Base-by-base conservation (phyloP, 805 yeast species). In the Lachancea lanzarotensis region DNA sequence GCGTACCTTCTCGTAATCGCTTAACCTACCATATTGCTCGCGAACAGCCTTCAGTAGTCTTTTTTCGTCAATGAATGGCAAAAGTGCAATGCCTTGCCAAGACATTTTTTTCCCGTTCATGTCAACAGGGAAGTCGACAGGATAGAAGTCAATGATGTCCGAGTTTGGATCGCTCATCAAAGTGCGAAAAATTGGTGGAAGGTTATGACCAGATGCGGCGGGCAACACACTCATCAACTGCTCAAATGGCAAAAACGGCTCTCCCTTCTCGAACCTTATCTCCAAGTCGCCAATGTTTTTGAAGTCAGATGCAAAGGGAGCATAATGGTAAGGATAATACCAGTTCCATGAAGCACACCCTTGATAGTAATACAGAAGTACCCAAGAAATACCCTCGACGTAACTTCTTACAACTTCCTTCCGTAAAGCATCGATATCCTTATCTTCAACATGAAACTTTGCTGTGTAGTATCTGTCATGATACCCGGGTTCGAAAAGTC, bases 281-380 rank as follows among this genome's bases (percentile, higher is more conserved):
- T 79, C 69, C 13, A 81, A 59, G 7, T 72, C 76, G 18, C 65
- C 56, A 18, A 76, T 53, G 19, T 79, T 76, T 2, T 64, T 70
- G 56, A 93, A 85, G 63, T 93, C 99, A 5, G 82, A 75, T 0
- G 97, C 98, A 72, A 93, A 90, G 18, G 99, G 99, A 0, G 98
- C 98, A 68, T 93, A 95, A 60, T 93, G 98, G 62, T 82, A 91
- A 0, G 98, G 98, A 57, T 83, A 93, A 64, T 79, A 93, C 98
- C 98, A 93, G 45, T 82, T 82, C 99, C 99, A 93, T 0, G 98
- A 91, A 0, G 96, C 95, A 67, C 98, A 91, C 2, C 97, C 98
- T 65, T 93, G 98, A 64, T 87, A 91, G 67, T 93, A 93, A 63
- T 93, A 93, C 43, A 87, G 67, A 51, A 93, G 71, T 1, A 83